Conservation (phyloP, 2,329 filamentous ascomycete genomes). For the Aureobasidium sp. region DNA sequence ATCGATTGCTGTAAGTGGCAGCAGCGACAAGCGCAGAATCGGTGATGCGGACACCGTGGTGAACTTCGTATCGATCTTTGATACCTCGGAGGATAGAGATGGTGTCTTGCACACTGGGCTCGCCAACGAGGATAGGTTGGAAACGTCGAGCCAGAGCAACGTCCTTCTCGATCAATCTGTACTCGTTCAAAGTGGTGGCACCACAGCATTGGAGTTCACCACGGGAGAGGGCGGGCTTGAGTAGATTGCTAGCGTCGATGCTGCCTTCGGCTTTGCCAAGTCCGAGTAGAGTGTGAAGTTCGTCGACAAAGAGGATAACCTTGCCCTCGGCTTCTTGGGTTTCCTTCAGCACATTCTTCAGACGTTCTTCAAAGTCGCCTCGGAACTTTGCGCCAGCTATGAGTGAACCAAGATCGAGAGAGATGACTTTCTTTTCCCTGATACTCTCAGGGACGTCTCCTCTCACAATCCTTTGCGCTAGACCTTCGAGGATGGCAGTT, state of each 20-base stretch:
- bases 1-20: constrained; percentile 85
- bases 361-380: constrained; percentile 88
- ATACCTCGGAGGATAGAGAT: constrained; percentile 93
- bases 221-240: constrained; percentile 87
- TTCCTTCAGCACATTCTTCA: constrained; percentile 86
- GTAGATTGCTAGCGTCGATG: constrained; percentile 88
- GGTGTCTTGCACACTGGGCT: constrained; percentile 84
- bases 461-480: constrained; percentile 80
- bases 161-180: constrained; percentile 90
- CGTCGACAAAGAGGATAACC: constrained; percentile 91
- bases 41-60: constrained; percentile 91
- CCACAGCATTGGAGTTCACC: constrained; percentile 93
- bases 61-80: constrained; percentile 95
- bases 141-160: constrained; percentile 86
- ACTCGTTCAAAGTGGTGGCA: constrained; percentile 87
- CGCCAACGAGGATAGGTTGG: constrained; percentile 87
- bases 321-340: constrained; percentile 82
- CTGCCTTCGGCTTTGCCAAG: constrained; percentile 92
- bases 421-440: constrained; percentile 85
- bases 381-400: constrained; percentile 94
- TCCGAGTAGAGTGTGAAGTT: constrained; percentile 83
- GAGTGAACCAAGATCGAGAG: constrained; percentile 79
- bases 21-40: constrained; percentile 88
- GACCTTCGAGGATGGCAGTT: constrained; percentile 83
- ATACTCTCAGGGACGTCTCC: constrained; percentile 94